phyloP scores from a whole-genome alignment of 75 land plant species.

The Sequoia sempervirens region DNA sequence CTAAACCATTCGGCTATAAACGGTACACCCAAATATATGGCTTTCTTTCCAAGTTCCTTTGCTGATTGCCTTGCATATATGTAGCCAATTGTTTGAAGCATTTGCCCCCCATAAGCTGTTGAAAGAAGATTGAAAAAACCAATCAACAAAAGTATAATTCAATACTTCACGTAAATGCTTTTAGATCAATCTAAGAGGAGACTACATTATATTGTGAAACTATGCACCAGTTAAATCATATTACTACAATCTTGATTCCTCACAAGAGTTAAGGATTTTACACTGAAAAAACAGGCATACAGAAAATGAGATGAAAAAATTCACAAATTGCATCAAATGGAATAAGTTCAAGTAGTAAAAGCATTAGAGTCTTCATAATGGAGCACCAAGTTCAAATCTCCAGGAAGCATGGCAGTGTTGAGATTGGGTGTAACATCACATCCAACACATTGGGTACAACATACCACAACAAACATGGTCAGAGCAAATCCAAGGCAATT shows the following conservation, averaged over 20 bases:
- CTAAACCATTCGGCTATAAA: slow-evolving; percentile 94
- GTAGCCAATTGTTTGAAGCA: slow-evolving; percentile 93
- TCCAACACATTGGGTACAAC: not conserved
- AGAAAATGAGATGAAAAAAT: not conserved
- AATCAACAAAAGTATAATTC: not conserved
- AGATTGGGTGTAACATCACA: not conserved
- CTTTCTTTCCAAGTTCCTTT: slow-evolving; percentile 92
- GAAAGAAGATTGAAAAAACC: not conserved
- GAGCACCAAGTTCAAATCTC: not conserved
- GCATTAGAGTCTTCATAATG: not conserved
- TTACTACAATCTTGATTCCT: not conserved
- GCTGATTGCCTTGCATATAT: slow-evolving; percentile 86
- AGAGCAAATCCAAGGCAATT: not conserved
- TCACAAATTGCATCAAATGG: too few species aligned
- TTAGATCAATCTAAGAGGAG: not conserved
- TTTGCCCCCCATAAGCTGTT: slow-evolving; percentile 84
- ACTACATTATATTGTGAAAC: not conserved
- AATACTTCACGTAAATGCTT: not conserved
- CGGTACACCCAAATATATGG: slow-evolving; percentile 78
- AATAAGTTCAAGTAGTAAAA: not conserved
- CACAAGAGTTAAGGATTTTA: not conserved
- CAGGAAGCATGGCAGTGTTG: not conserved
- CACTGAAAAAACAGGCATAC: not conserved
- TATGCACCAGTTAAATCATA: not conserved
- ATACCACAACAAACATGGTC: not conserved